Conservation (phyloP, 495 filamentous ascomycete genomes). For the Penicillium coprophilum region DNA sequence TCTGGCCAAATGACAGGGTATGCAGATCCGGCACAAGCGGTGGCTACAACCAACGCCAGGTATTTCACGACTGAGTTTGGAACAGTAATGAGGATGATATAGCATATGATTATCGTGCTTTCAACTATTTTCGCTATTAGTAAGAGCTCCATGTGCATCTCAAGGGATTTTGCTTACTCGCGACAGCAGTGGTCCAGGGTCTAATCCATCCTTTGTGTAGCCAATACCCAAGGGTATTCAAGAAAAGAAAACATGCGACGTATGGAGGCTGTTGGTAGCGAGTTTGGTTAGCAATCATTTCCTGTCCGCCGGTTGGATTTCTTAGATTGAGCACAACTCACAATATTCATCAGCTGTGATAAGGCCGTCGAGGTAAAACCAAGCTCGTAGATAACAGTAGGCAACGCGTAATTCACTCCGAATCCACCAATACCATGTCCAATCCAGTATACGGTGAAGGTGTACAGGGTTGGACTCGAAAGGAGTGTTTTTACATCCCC, state of each 20-base stretch:
- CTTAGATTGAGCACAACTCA: constrained; percentile 19
- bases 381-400: constrained; percentile 46
- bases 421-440: constrained; percentile 47
- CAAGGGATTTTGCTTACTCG: constrained; percentile 25
- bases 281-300: constrained; percentile 8
- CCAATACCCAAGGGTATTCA: constrained; percentile 36
- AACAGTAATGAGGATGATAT: constrained; percentile 47
- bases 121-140: constrained; percentile 31
- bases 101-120: constrained; percentile 43
- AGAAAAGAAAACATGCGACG: constrained; percentile 38
- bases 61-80: constrained; percentile 39
- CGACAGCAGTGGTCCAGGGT: constrained; percentile 42
- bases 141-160: not conserved
- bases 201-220: constrained; percentile 38
- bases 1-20: constrained; percentile 50
- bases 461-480: constrained; percentile 36
- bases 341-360: constrained; percentile 47
- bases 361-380: constrained; percentile 41
- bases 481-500: constrained; percentile 28
- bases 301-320: not conserved
- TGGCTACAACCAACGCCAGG: constrained; percentile 40
- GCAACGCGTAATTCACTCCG: constrained; percentile 40
- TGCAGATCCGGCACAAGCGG: constrained; percentile 39
- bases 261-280: constrained; percentile 36
- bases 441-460: constrained; percentile 40